A percentile compares a stretch with the other conserved stretches of the same genome.
Evolutionary conservation across 2,329 filamentous ascomycete genomes (phyloP).

Genomic region (Ploettnerulaceae sp.): DNA sequence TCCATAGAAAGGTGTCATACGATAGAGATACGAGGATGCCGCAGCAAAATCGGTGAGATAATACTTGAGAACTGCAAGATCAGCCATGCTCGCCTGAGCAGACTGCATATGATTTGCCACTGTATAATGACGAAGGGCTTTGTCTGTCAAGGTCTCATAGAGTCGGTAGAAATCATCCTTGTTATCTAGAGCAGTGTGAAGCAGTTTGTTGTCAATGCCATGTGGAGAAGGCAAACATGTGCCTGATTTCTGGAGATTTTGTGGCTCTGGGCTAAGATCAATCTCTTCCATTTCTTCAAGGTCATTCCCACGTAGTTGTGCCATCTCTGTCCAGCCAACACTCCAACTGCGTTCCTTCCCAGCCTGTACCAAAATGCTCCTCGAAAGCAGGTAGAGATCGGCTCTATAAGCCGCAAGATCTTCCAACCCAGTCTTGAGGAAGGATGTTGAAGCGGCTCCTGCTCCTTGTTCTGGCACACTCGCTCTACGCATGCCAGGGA

Average conservation of each 20-base stretch:
- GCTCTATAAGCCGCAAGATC: constrained; percentile 78
- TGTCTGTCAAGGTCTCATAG: constrained; percentile 76
- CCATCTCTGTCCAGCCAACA: constrained; percentile 66
- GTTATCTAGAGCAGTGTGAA: constrained; percentile 57
- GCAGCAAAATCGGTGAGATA: constrained; percentile 66
- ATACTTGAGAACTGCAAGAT: constrained; percentile 81
- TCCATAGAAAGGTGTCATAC: constrained; percentile 73
- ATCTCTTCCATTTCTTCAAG: constrained; percentile 51
- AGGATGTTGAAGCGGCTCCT: constrained; percentile 41
- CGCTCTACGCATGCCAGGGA: constrained; percentile 44
- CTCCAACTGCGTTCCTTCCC: constrained; percentile 70
- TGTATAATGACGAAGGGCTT: constrained; percentile 76
- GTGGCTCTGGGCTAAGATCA: constrained; percentile 40
- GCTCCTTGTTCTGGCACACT: constrained; percentile 38
- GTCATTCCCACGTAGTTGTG: constrained; percentile 37
- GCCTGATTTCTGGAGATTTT: not conserved
- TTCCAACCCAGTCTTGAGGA: constrained; percentile 64
- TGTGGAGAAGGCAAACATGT: constrained; percentile 26
- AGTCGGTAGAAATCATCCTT: constrained; percentile 60
- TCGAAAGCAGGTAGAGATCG: constrained; percentile 73
- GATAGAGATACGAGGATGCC: constrained; percentile 73
- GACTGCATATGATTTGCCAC: constrained; percentile 75
- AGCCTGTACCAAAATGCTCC: constrained; percentile 71
- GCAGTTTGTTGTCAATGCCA: constrained; percentile 51
- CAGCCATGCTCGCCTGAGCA: constrained; percentile 71